Conservation (phyloP, 1,284 basidiomycete genomes). For the Moesziomyces sp. region DNA sequence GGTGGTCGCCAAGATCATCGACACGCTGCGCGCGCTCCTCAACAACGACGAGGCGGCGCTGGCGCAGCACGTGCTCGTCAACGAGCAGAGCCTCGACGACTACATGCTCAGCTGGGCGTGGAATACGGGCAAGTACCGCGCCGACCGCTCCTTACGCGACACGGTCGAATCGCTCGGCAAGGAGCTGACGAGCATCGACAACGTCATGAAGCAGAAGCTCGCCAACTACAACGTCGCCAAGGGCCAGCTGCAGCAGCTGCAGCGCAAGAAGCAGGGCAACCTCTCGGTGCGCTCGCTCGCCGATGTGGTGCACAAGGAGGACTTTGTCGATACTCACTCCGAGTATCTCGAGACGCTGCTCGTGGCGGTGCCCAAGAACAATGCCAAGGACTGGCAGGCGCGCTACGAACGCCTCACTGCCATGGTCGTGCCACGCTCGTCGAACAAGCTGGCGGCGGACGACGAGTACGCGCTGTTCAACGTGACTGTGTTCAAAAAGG, state of each 20-base stretch:
- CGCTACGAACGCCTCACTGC: slow-evolving; percentile 87
- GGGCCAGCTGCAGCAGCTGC: slow-evolving; percentile 89
- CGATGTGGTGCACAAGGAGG: slow-evolving; percentile 84
- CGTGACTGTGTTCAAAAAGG: slow-evolving; percentile 89
- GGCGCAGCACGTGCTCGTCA: slow-evolving; percentile 82
- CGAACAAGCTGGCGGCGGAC: slow-evolving; percentile 79
- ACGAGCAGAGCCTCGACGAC: slow-evolving; percentile 82
- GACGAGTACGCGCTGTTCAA: slow-evolving; percentile 88
- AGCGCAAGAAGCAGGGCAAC: slow-evolving; percentile 96
- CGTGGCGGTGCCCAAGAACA: slow-evolving; percentile 89
- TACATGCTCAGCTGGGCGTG: slow-evolving; percentile 79
- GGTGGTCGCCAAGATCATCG: slow-evolving; percentile 90
- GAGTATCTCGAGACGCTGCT: slow-evolving; percentile 94
- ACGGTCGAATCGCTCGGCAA: slow-evolving; percentile 83
- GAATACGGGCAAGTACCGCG: slow-evolving; percentile 88
- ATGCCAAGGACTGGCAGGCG: slow-evolving; percentile 85
- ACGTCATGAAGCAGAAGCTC: slow-evolving; percentile 76
- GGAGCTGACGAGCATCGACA: slow-evolving; percentile 69
- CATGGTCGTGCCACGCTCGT: slow-evolving; percentile 97
- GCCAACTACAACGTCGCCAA: slow-evolving; percentile 94
- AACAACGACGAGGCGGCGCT: slow-evolving; percentile 88
- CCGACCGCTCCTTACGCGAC: slow-evolving; percentile 81
- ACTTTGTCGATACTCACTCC: slow-evolving; percentile 81
- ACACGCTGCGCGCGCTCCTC: slow-evolving; percentile 88
- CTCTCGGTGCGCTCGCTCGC: slow-evolving; percentile 86